Evolutionary conservation across 192 early-diverging fungal genomes (phyloP).

Genomic region (Neocallimastix lanati): DNA sequence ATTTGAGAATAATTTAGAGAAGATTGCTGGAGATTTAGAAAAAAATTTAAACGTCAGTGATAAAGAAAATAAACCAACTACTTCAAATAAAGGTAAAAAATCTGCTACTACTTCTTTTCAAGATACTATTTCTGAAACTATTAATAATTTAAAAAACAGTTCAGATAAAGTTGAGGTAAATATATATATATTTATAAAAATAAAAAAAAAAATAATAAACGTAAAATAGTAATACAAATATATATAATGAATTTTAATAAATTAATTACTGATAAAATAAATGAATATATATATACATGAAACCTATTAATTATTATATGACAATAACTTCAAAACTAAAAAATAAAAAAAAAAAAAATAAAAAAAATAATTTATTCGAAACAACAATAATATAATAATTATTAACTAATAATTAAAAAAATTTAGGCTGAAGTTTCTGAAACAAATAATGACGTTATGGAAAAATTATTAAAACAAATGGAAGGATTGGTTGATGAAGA

Average conservation of each 20-base stretch:
- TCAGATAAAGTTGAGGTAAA: constrained; percentile 64
- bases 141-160: constrained; percentile 74
- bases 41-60: neutral
- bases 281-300: too few species aligned
- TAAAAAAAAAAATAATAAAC: too few species aligned
- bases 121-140: constrained; percentile 70
- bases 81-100: neutral
- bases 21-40: neutral
- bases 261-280: too few species aligned
- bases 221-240: too few species aligned
- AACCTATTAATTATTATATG: too few species aligned
- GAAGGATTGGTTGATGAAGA: constrained; percentile 58
- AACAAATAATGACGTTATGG: constrained; percentile 51
- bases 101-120: constrained; percentile 38
- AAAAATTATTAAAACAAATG: constrained; percentile 68
- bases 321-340: too few species aligned
- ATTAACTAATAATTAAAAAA: too few species aligned
- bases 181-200: too few species aligned
- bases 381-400: too few species aligned
- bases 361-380: too few species aligned
- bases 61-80: neutral
- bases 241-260: too few species aligned
- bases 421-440: neutral
- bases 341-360: too few species aligned
- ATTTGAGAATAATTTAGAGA: neutral